These are phyloP conservation scores for Sicyos baderoa DNA, from an alignment of 306 rosid genomes.

Conservation along the genomic window DNA sequence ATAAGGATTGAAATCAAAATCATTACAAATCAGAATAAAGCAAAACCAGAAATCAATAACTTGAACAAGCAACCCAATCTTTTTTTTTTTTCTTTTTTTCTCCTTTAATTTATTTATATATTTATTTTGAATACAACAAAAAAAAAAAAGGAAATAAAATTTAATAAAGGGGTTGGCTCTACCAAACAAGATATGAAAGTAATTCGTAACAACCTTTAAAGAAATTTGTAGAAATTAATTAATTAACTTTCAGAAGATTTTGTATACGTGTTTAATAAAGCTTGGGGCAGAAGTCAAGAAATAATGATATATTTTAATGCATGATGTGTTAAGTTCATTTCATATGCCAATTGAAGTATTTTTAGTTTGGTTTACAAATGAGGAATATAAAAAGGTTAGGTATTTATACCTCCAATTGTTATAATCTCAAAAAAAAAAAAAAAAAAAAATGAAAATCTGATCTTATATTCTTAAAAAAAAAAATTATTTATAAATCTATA, in stretches of 20 bases:
- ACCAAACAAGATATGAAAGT: not conserved
- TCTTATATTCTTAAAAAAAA: too few species aligned
- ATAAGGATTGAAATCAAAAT: conserved; percentile 12
- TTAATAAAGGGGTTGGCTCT: not conserved
- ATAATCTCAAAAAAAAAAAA: too few species aligned
- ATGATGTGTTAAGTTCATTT: not conserved
- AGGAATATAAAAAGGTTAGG: too few species aligned
- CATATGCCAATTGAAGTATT: too few species aligned
- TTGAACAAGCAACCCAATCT: conserved; percentile 5
- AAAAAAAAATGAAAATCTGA: too few species aligned
- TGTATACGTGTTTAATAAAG: not conserved
- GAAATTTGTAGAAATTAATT: not conserved
- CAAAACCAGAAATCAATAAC: not conserved
- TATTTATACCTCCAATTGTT: too few species aligned
- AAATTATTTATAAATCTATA: too few species aligned
- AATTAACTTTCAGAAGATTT: not conserved
- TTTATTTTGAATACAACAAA: not conserved
- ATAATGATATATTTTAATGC: not conserved
- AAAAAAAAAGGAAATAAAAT: not conserved
- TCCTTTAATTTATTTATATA: not conserved
- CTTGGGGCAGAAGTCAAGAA: not conserved
- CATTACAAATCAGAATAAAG: conserved; percentile 9
- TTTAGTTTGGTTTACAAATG: too few species aligned
- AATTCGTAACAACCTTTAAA: too few species aligned
- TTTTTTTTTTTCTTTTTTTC: not conserved